A percentile compares a stretch with the other conserved stretches of the same genome.
phyloP scores from a whole-genome alignment of 352 stramenopile genomes.

The Phytopythium ostracodes region DNA sequence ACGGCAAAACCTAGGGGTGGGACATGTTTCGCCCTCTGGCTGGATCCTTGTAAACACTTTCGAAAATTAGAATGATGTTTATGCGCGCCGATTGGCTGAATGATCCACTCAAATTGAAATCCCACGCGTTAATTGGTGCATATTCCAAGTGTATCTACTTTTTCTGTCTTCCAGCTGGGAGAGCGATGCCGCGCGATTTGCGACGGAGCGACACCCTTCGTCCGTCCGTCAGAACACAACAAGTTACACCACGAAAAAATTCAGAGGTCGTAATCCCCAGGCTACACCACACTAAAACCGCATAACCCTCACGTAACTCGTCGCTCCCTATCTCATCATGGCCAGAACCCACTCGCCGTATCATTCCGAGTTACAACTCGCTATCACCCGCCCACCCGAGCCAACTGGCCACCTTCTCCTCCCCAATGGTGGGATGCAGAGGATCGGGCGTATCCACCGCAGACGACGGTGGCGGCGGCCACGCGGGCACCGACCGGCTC shows the following conservation, averaged over 20 bases:
- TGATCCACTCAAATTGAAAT: not conserved
- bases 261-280: not conserved
- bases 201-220: too few species aligned
- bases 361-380: not conserved
- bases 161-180: too few species aligned
- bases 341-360: not conserved
- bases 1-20: not conserved
- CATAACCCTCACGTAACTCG: not conserved
- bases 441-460: not conserved
- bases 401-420: constrained; percentile 6
- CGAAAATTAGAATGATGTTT: not conserved
- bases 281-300: not conserved
- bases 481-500: constrained; percentile 4
- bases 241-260: not conserved
- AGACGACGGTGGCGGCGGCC: constrained; percentile 5
- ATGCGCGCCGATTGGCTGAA: not conserved
- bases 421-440: not conserved
- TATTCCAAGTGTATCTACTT: too few species aligned
- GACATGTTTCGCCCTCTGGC: not conserved
- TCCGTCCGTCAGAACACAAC: too few species aligned
- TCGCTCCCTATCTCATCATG: not conserved
- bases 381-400: not conserved
- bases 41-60: too few species aligned
- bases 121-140: too few species aligned
- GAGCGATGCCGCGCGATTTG: too few species aligned